phyloP scores from a whole-genome alignment of 2,329 filamentous ascomycete species.

The Beauveria sp. region DNA sequence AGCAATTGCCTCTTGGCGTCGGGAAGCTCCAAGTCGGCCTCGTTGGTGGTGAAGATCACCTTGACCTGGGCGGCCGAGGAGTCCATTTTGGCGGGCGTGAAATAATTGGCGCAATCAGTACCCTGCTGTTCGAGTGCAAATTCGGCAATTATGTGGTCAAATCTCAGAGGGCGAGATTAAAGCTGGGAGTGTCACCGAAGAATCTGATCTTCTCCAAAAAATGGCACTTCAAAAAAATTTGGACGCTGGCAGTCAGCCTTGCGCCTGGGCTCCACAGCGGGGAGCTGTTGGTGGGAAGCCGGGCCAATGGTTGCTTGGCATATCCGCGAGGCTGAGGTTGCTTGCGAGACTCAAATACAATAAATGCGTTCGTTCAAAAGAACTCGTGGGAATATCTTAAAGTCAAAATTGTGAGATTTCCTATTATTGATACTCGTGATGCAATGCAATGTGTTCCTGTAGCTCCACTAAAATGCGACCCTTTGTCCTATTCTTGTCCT shows the following conservation, averaged over 20 bases:
- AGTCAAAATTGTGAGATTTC: not conserved
- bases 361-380: no score
- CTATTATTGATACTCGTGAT: no score
- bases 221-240: not conserved
- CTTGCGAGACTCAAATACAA: not conserved
- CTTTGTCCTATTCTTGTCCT: not conserved
- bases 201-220: not conserved
- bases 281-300: not conserved
- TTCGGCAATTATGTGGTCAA: not conserved
- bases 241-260: slow-evolving; percentile 1
- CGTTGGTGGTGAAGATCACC: slow-evolving; percentile 59
- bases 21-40: slow-evolving; percentile 53
- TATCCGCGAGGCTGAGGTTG: not conserved
- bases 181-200: not conserved
- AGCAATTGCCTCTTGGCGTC: slow-evolving; percentile 55
- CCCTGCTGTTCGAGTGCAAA: not conserved
- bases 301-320: not conserved
- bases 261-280: not conserved
- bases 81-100: slow-evolving; percentile 24
- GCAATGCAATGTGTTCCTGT: not conserved
- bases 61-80: slow-evolving; percentile 48
- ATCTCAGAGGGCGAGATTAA: not conserved
- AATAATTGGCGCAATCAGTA: not conserved
- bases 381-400: not conserved
- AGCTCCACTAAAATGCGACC: not conserved